Base-by-base conservation (phyloP, 2,329 filamentous ascomycete genomes). In the Claviceps lovelessii region DNA sequence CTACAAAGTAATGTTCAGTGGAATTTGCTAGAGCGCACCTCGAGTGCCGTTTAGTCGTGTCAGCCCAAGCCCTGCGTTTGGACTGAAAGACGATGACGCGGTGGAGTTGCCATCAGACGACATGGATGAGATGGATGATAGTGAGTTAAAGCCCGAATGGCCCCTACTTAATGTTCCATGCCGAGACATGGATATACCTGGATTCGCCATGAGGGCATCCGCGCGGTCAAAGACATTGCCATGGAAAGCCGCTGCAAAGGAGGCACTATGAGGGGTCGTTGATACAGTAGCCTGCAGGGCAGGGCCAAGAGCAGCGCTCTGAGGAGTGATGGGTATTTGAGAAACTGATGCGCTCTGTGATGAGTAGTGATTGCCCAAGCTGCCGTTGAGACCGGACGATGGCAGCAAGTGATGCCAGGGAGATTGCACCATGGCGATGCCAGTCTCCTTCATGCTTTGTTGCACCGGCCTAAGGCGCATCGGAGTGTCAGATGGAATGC, bases 241-340 rank as follows among this genome's bases (percentile, higher is more conserved):
- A 2, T 73, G 71, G 57, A 83, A 81, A 1, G 76, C 73, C 17
- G 71, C 70, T 8, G 74, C 73, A 62, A 83, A 81, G 0, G 77
- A 78, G 2, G 71, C 75, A 57, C 73, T 79, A 63, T 81, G 75
- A 10, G 82, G 81, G 0, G 82, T 88, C 3, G 79, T 87, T 4
- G 88, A 86, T 11, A 95, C 84, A 0, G 89, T 96, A 1, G 90
- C 90, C 69, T 95, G 90, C 54, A 90, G 88, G 23, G 90, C 90
- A 6, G 90, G 89, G 0, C 90, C 91, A 5, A 96, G 76, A 1
- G 90, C 90, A 17, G 90, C 90, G 62, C 88, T 93, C 58, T 95
- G 79, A 8, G 91, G 90, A 1, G 90, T 96, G 63, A 93, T 89
- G 9, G 90, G 90, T 42, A 73, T 64, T 54, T 66, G 63, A 58